A percentile compares a stretch with the other conserved stretches of the same genome.
These are phyloP conservation scores for Picochlorum sp. DNA, from an alignment of 139 green algal genomes.

Conservation along the genomic window DNA sequence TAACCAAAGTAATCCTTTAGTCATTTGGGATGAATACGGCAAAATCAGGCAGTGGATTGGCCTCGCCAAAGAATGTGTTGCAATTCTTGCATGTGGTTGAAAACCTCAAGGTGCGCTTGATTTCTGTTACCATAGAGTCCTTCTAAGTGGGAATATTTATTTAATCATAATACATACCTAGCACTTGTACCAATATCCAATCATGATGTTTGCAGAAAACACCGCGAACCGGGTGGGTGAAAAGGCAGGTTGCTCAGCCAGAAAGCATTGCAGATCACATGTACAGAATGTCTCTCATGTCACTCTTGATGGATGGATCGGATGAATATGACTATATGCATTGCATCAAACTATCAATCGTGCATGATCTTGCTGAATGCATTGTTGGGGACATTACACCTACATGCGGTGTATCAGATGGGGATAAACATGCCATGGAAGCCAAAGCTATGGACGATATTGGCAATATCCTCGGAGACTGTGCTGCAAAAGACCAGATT, in stretches of 20 bases:
- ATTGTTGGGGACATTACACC: slow-evolving; percentile 94
- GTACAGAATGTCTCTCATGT: slow-evolving; percentile 92
- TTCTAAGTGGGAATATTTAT: not conserved
- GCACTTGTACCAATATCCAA: not conserved
- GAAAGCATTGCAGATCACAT: slow-evolving; percentile 94
- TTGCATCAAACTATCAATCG: slow-evolving; percentile 81
- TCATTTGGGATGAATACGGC: too few relatives aligned
- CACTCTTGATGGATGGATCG: slow-evolving; percentile 47
- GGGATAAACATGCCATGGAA: slow-evolving; percentile 74
- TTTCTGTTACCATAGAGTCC: not conserved
- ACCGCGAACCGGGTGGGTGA: slow-evolving; percentile 83
- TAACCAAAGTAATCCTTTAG: too few relatives aligned
- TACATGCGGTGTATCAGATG: slow-evolving; percentile 51
- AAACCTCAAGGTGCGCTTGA: slow-evolving; percentile 57
- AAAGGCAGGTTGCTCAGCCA: slow-evolving; percentile 51
- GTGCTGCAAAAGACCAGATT: slow-evolving; percentile 51
- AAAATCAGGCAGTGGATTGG: not conserved
- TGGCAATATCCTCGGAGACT: slow-evolving; percentile 53
- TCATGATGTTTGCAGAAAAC: slow-evolving; percentile 45
- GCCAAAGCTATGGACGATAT: slow-evolving; percentile 62
- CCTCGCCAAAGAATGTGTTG: slow-evolving; percentile 38
- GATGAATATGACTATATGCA: slow-evolving; percentile 26
- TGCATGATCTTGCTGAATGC: slow-evolving; percentile 87
- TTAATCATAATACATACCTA: too few relatives aligned
- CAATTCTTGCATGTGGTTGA: slow-evolving; percentile 64